These are phyloP conservation scores for Syzygium grande DNA, from an alignment of 345 rosid species.

Conservation along the genomic window DNA sequence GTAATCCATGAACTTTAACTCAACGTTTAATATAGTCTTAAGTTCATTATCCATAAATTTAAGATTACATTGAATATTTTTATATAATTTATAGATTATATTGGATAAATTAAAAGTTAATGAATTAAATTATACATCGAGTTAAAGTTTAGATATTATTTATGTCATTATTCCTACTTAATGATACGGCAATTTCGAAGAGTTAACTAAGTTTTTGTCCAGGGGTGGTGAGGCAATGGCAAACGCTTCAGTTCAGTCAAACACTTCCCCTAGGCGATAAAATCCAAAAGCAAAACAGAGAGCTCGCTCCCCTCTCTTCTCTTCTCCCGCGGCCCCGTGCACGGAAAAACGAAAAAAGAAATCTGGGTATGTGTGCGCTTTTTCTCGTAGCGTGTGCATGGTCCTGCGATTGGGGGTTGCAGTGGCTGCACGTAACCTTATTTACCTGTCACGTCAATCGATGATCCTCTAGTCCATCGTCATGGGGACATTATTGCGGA, in stretches of 20 bases:
- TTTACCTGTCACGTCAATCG: rapidly evolving
- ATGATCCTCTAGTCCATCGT: neutral
- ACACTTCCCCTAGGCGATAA: neutral
- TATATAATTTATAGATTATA: too few species aligned
- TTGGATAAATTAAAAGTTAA: too few species aligned
- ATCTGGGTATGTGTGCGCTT: neutral
- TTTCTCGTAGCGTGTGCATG: neutral
- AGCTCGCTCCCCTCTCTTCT: neutral
- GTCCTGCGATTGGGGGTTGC: neutral
- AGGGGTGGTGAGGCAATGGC: neutral
- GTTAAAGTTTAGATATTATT: too few species aligned
- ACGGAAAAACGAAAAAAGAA: neutral
- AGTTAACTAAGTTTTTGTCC: neutral
- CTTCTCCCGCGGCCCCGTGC: neutral
- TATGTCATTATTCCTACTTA: too few species aligned
- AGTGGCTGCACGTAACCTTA: neutral
- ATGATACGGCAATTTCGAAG: neutral
- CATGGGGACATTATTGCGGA: neutral
- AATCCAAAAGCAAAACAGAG: neutral
- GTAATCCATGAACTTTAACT: too few species aligned
- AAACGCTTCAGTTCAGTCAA: rapidly evolving
- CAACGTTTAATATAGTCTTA: too few species aligned
- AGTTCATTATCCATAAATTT: too few species aligned
- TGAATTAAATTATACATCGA: too few species aligned
- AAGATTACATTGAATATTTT: too few species aligned